Percentiles rank a stretch among this genome's conserved stretches.
These are phyloP conservation scores for Suillus weaverae DNA, from an alignment of 768 basidiomycete genomes.

Conservation along the genomic window DNA sequence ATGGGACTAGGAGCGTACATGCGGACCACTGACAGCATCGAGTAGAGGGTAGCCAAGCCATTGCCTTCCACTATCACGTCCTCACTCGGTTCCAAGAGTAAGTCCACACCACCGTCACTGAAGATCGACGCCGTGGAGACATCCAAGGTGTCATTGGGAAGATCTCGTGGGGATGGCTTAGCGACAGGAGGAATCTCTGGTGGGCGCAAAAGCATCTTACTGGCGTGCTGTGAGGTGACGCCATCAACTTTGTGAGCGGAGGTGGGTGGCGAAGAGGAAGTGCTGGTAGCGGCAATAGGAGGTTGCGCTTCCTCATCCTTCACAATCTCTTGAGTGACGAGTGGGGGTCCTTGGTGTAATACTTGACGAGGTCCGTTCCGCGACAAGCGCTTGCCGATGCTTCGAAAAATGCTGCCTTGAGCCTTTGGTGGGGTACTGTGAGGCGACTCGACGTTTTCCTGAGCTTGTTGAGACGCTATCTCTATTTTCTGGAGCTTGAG, in stretches of 20 bases:
- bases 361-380: neutral
- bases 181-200: neutral
- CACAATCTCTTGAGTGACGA: neutral
- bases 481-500: neutral
- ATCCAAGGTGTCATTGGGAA: neutral
- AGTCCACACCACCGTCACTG: neutral
- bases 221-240: neutral
- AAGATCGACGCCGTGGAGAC: neutral
- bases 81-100: neutral
- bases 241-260: neutral
- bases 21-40: neutral
- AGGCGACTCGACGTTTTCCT: neutral
- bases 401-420: neutral
- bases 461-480: neutral
- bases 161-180: neutral
- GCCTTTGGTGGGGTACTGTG: neutral
- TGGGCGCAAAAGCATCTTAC: neutral
- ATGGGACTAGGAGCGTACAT: neutral
- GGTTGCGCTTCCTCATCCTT: neutral
- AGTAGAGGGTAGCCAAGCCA: neutral
- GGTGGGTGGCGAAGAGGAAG: neutral
- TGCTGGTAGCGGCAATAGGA: neutral
- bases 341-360: neutral
- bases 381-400: neutral
- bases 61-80: neutral